Base-by-base conservation (phyloP, 495 filamentous ascomycete species). In the Aspergillus olivimuriae region DNA sequence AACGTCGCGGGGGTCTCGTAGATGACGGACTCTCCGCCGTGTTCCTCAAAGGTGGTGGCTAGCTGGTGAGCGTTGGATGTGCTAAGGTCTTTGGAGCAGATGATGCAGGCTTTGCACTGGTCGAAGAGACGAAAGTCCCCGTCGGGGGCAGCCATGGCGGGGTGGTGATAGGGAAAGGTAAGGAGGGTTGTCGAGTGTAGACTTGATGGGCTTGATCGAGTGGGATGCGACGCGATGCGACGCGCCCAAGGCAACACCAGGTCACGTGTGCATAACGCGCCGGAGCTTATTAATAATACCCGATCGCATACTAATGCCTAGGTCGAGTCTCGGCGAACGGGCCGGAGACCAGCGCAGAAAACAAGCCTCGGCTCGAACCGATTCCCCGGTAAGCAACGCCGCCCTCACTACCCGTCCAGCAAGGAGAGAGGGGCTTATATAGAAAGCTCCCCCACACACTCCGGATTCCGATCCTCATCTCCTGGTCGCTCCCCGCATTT, bases 11-110 rank as follows among this genome's bases (percentile, higher is more conserved):
- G 57, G 1, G 67, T 58, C 26, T 76, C 58, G 36, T 76, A 66
- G 18, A 72, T 67, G 16, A 62, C 53, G 2, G 62, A 53, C 21
- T 74, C 61, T 45, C 75, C 84, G 48, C 77, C 81, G 66, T 81
- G 65, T 48, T 73, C 60, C 51, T 63, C 61, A 24, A 34, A 32
- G 16, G 35, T 7, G 40, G 31, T 30, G 44, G 51, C 32, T 46
- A 73, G 65, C 60, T 74, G 67, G 34, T 60, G 73, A 38, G 60
- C 62, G 23, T 66, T 52, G 26, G 75, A 66, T 14, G 56, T 53
- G 24, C 55, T 50, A n/a, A 84, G 70, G 12, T 68, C 62, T 63
- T 82, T 64, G 24, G 60, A 60, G 50, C 61, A 58, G 30, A 71
- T 62, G 46, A 62, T 71, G 51, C 55, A 68, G 48, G 69, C 43